Evolutionary conservation across 768 basidiomycete species (phyloP).

Genomic region (Hebeloma cylindrosporum): DNA sequence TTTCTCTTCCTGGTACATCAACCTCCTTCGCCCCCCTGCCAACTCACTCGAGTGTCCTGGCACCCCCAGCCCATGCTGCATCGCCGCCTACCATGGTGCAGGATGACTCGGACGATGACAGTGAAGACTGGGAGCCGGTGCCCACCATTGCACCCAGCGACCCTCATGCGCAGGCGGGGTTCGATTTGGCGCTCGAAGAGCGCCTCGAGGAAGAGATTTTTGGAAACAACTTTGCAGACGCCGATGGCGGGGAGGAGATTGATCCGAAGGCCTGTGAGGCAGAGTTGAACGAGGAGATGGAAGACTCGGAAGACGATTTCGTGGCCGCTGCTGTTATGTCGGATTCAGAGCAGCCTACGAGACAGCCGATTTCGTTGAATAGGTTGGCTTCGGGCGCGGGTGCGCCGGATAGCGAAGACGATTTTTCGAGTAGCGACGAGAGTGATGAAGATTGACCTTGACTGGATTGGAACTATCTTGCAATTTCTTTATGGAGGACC

Average conservation of each 20-base stretch:
- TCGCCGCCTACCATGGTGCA: slow-evolving; percentile 4
- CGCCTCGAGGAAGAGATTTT: slow-evolving; percentile 29
- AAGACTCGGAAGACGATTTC: slow-evolving; percentile 48
- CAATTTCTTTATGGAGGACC: too few species aligned
- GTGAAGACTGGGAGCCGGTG: slow-evolving; percentile 56
- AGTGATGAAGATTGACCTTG: slow-evolving; percentile 23
- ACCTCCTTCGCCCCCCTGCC: too few species aligned
- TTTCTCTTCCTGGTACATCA: too few species aligned
- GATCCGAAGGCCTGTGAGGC: slow-evolving; percentile 40
- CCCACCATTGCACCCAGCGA: slow-evolving; percentile 9
- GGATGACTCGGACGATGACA: slow-evolving; percentile 17
- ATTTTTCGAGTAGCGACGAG: slow-evolving; percentile 31
- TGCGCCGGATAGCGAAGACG: slow-evolving; percentile 28
- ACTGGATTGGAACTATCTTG: too few species aligned
- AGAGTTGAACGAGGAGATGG: slow-evolving; percentile 39
- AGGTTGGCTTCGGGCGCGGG: slow-evolving; percentile 38
- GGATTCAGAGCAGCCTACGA: slow-evolving; percentile 26
- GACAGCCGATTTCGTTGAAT: slow-evolving; percentile 50
- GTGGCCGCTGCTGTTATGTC: slow-evolving; percentile 41
- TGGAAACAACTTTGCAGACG: slow-evolving; percentile 18
- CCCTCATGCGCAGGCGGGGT: slow-evolving; percentile 6
- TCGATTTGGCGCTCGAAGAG: slow-evolving; percentile 12
- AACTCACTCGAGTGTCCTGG: too few species aligned
- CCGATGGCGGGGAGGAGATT: slow-evolving; percentile 29
- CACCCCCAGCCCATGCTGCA: too few species aligned